Conservation (phyloP, 371 early-diverging fungal genomes). For the Mucor indicus region DNA sequence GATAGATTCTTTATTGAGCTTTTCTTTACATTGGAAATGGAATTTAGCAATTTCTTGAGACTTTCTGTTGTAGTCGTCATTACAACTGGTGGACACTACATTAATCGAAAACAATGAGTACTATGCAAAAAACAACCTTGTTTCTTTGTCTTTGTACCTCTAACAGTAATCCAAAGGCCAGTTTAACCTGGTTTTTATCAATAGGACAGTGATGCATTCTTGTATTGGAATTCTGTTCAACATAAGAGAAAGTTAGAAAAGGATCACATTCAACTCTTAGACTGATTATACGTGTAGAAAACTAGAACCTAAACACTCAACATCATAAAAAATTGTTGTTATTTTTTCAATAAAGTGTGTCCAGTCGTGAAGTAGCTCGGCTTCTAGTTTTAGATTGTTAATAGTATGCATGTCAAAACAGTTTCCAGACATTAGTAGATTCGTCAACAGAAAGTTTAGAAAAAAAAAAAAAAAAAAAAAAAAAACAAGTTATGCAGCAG, state of each 20-base stretch:
- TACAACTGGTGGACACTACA: conserved; percentile 9
- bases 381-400: conserved; percentile 1
- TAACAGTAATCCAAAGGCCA: conserved; percentile 8
- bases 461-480: neutral
- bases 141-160: conserved; percentile 1
- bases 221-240: neutral
- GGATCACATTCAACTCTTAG: neutral
- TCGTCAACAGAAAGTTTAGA: neutral
- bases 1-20: conserved; percentile 1
- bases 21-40: conserved; percentile 9
- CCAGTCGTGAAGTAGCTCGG: conserved; percentile 2
- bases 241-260: neutral
- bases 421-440: neutral
- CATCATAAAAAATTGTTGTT: conserved; percentile 7
- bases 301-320: conserved; percentile 6
- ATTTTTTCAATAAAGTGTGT: conserved; percentile 8
- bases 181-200: conserved; percentile 14
- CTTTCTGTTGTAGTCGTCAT: conserved; percentile 1
- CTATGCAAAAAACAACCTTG: neutral
- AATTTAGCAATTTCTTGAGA: conserved; percentile 2
- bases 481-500: too few species aligned
- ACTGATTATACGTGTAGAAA: conserved; percentile 12
- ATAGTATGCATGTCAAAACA: conserved; percentile 1
- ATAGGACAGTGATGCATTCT: conserved; percentile 4
- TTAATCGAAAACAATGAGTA: neutral